phyloP scores from a whole-genome alignment of 768 basidiomycete genomes.

The Suillus hirtellus region DNA sequence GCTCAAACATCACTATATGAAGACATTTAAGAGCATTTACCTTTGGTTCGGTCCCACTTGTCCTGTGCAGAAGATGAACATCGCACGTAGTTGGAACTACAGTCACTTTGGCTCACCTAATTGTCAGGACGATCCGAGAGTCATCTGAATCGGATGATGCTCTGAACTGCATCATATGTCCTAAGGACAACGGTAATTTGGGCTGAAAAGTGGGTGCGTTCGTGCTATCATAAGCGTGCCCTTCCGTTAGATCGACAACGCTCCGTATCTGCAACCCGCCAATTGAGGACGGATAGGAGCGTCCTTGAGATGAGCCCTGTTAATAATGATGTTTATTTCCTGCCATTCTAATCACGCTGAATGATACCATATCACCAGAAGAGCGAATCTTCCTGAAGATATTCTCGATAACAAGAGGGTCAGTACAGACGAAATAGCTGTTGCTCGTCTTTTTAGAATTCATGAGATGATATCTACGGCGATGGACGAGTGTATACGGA shows the following conservation, averaged over 20 bases:
- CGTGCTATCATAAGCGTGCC: conserved; percentile 66
- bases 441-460: conserved; percentile 62
- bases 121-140: conserved; percentile 64
- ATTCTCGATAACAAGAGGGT: conserved; percentile 59
- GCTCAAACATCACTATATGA: not conserved
- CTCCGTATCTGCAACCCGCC: conserved; percentile 60
- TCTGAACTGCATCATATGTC: conserved; percentile 85
- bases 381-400: conserved; percentile 72
- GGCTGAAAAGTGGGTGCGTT: conserved; percentile 69
- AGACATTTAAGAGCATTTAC: conserved; percentile 33
- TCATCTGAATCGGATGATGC: conserved; percentile 44
- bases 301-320: conserved; percentile 22
- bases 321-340: conserved; percentile 4
- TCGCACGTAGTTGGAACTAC: not conserved
- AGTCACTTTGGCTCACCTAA: conserved; percentile 46
- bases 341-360: conserved; percentile 1
- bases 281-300: conserved; percentile 60
- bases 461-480: not conserved
- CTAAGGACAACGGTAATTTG: conserved; percentile 66
- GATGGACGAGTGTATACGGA: conserved; percentile 22
- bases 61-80: conserved; percentile 42
- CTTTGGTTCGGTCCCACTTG: conserved; percentile 91
- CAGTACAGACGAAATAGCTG: conserved; percentile 77
- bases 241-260: conserved; percentile 70
- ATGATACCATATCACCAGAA: conserved; percentile 43